Conservation (phyloP, 2,329 filamentous ascomycete species). For the Exophiala spinifera region DNA sequence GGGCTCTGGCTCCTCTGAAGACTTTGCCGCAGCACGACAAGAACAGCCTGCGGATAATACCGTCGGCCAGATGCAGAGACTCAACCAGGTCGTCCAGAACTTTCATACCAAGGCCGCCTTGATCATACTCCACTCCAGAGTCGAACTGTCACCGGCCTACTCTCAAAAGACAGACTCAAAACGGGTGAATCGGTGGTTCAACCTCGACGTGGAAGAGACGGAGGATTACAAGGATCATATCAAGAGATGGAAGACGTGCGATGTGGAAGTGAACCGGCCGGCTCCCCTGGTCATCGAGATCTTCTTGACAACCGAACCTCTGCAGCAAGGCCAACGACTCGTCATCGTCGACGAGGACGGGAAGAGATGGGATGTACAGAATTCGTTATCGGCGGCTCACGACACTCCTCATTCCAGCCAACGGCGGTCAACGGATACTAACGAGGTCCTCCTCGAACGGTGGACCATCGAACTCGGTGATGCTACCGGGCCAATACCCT, state of each 20-base stretch:
- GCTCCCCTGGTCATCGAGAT: constrained; percentile 86
- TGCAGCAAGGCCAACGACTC: constrained; percentile 81
- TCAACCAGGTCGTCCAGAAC: constrained; percentile 96
- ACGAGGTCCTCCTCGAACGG: constrained; percentile 81
- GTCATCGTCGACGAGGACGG: constrained; percentile 85
- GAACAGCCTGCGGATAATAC: constrained; percentile 48
- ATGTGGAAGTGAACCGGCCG: constrained; percentile 72
- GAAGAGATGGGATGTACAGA: constrained; percentile 87
- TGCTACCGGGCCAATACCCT: constrained; percentile 40
- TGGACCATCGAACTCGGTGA: constrained; percentile 83
- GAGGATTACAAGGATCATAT: constrained; percentile 82
- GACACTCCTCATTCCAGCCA: constrained; percentile 26
- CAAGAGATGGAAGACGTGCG: constrained; percentile 74
- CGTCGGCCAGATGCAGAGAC: constrained; percentile 68
- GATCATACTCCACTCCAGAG: constrained; percentile 76
- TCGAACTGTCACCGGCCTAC: constrained; percentile 61
- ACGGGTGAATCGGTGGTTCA: constrained; percentile 88
- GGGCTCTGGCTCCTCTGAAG: constrained; percentile 51
- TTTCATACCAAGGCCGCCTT: constrained; percentile 86
- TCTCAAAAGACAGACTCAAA: constrained; percentile 56
- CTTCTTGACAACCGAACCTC: constrained; percentile 71
- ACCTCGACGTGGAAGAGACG: constrained; percentile 89
- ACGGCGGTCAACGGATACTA: constrained; percentile 43
- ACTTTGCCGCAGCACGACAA: constrained; percentile 41
- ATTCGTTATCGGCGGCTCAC: constrained; percentile 62